Conservation (phyloP, 139 green algal species). For the Chlamydomonas eustigma region DNA sequence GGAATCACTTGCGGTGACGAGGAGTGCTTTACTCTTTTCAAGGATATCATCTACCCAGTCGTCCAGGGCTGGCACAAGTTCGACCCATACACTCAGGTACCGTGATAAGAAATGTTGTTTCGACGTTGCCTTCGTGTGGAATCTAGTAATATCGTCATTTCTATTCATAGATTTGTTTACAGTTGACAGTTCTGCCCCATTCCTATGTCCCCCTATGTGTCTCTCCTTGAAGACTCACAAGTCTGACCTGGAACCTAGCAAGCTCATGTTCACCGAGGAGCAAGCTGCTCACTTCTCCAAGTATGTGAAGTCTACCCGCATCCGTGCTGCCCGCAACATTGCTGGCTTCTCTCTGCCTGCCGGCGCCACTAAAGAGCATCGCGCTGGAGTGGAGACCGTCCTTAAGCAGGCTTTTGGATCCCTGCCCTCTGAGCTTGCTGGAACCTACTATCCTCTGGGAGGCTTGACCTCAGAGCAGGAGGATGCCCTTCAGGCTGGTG, state of each 20-base stretch:
- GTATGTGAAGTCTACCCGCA: constrained; percentile 16
- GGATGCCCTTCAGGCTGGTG: constrained; percentile 6
- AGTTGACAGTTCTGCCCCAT: background rate
- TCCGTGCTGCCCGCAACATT: constrained; percentile 16
- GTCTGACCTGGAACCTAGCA: constrained; percentile 15
- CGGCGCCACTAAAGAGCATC: constrained; percentile 4
- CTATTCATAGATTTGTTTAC: background rate
- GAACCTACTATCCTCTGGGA: constrained; percentile 17
- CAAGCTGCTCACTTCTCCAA: constrained; percentile 8
- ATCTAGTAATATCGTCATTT: background rate
- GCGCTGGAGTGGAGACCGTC: constrained; percentile 8
- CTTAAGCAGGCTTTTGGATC: constrained; percentile 13
- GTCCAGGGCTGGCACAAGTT: constrained; percentile 21
- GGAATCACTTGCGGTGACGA: constrained; percentile 19
- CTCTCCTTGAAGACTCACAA: background rate
- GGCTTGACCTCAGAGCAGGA: constrained; percentile 11
- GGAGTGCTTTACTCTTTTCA: constrained; percentile 18
- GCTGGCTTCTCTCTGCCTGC: constrained; percentile 15
- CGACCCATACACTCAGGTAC: constrained; percentile 10
- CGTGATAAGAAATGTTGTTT: too few species aligned
- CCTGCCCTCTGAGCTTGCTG: constrained; percentile 3
- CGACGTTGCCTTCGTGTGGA: too few species aligned
- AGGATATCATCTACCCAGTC: constrained; percentile 19
- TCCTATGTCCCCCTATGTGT: background rate
- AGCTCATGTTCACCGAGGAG: constrained; percentile 10